Conservation (phyloP, 164 flowering plant genomes). For the Nymphaea colorata region DNA sequence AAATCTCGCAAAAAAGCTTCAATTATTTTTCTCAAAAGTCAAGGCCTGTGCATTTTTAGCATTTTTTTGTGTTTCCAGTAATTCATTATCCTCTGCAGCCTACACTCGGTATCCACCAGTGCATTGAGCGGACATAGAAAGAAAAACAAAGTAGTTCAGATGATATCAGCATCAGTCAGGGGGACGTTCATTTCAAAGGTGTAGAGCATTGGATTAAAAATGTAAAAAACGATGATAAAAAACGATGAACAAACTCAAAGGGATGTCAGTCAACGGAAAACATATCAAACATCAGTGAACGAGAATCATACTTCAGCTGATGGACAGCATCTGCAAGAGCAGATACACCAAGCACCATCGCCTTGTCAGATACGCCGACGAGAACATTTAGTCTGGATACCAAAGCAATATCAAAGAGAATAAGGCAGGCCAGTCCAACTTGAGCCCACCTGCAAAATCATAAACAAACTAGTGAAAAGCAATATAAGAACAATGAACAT, state of each 20-base stretch:
- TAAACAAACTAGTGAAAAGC: not conserved
- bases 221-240: no score
- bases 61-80: no score
- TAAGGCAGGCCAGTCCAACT: constrained; percentile 39
- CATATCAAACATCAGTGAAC: not conserved
- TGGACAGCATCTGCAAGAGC: constrained; percentile 80
- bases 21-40: not conserved
- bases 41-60: no score
- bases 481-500: not conserved
- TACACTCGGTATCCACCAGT: no score
- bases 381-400: constrained; percentile 51
- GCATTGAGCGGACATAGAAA: no score
- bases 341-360: constrained; percentile 72
- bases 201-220: no score
- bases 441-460: constrained; percentile 60
- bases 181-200: no score
- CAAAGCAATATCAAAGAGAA: constrained; percentile 46
- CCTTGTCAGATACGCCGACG: constrained; percentile 62
- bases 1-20: not conserved
- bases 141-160: no score
- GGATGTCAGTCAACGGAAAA: not conserved
- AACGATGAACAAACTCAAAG: no score
- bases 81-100: no score
- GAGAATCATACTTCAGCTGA: constrained; percentile 67
- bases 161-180: no score